phyloP scores from a whole-genome alignment of 768 basidiomycete genomes.

The Sporobolomyces roseus region DNA sequence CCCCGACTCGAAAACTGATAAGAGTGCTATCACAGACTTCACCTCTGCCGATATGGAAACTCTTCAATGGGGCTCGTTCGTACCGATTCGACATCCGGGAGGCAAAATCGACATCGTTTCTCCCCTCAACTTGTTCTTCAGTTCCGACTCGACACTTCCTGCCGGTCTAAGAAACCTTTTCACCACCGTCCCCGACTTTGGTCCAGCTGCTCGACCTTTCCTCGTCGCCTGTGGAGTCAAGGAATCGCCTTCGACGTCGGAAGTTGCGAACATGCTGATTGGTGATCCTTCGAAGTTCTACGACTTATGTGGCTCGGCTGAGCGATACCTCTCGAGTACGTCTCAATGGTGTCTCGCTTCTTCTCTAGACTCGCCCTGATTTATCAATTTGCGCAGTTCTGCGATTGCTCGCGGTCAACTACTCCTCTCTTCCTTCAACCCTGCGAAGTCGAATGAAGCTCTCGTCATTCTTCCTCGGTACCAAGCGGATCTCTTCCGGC shows the following conservation, averaged over 20 bases:
- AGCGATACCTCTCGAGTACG: conserved; percentile 35
- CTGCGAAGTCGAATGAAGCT: conserved; percentile 61
- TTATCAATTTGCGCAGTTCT: conserved; percentile 55
- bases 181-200: conserved; percentile 59
- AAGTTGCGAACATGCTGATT: conserved; percentile 67
- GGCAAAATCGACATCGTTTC: conserved; percentile 59
- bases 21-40: conserved; percentile 4
- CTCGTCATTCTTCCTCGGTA: conserved; percentile 68
- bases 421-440: conserved; percentile 52
- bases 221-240: conserved; percentile 81
- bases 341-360: no score
- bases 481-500: conserved; percentile 57
- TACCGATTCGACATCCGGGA: conserved; percentile 25
- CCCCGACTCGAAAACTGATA: not conserved
- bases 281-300: conserved; percentile 69
- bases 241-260: conserved; percentile 60
- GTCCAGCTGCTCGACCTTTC: conserved; percentile 73
- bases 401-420: conserved; percentile 78
- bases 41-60: conserved; percentile 20
- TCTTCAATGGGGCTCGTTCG: conserved; percentile 22
- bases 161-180: conserved; percentile 25
- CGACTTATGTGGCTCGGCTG: conserved; percentile 61
- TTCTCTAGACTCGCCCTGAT: not conserved
- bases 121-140: conserved; percentile 70
- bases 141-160: conserved; percentile 29